Evolutionary conservation across 2,329 filamentous ascomycete genomes (phyloP).

Genomic region (Colletotrichum camelliae): DNA sequence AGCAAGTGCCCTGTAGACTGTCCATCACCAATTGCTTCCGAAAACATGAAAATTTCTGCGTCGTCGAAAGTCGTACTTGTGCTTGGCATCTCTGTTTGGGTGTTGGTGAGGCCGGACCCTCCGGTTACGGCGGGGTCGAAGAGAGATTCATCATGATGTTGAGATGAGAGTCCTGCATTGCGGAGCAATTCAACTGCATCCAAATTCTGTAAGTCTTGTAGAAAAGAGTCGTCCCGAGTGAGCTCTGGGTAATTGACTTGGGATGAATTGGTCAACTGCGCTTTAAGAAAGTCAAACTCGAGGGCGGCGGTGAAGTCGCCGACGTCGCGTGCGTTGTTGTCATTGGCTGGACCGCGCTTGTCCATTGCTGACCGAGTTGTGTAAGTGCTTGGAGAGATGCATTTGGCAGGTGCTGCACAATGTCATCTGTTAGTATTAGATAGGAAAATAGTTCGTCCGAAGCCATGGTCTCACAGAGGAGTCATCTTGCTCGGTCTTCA

Average conservation of each 20-base stretch:
- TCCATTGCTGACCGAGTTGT: not conserved
- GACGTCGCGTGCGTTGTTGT: not conserved
- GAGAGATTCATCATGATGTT: not conserved
- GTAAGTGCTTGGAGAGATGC: not conserved
- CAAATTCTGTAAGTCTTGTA: not conserved
- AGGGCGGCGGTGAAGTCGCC: conserved; percentile 5
- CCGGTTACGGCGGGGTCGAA: not conserved
- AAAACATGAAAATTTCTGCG: not conserved
- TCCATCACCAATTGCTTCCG: not conserved
- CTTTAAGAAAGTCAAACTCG: not conserved
- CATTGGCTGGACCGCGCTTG: not conserved
- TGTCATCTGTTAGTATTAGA: not conserved
- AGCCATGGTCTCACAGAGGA: not conserved
- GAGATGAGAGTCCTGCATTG: not conserved
- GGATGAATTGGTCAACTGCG: not conserved
- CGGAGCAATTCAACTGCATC: not conserved
- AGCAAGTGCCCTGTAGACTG: not conserved
- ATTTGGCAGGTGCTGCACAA: not conserved
- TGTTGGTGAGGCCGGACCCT: not conserved
- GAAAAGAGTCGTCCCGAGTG: not conserved
- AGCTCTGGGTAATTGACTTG: not conserved
- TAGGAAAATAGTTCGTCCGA: conserved; percentile 9
- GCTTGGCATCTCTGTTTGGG: not conserved
- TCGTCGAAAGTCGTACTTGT: not conserved
- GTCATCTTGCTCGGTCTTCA: not conserved